Conservation (phyloP, 2,329 filamentous ascomycete genomes). For the Alternaria sp. region DNA sequence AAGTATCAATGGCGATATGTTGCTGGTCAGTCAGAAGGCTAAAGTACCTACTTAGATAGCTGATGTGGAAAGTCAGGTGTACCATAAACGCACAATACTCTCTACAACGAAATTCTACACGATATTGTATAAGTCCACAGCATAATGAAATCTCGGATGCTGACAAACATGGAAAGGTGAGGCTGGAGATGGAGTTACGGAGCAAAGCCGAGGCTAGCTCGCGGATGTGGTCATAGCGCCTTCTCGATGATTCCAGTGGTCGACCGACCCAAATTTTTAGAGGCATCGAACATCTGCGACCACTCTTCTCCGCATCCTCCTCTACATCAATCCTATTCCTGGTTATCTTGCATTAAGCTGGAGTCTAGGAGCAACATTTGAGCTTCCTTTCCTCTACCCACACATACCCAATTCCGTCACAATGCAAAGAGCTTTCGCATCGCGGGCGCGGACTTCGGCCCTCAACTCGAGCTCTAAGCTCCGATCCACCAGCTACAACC, state of each 20-base stretch:
- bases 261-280: slow-evolving; percentile 18
- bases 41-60: not conserved
- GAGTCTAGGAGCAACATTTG: slow-evolving; percentile 49
- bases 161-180: slow-evolving; percentile 2
- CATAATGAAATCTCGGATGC: not conserved
- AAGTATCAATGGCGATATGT: slow-evolving; percentile 13
- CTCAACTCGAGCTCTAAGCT: slow-evolving; percentile 69
- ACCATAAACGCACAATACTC: not conserved
- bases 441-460: slow-evolving; percentile 80
- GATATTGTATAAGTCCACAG: not conserved
- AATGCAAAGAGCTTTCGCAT: slow-evolving; percentile 96
- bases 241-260: slow-evolving; percentile 24
- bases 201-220: slow-evolving; percentile 21
- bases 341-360: slow-evolving; percentile 46
- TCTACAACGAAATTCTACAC: not conserved
- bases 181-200: slow-evolving; percentile 9
- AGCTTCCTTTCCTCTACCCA: slow-evolving; percentile 31
- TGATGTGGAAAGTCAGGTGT: not conserved
- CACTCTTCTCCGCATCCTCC: slow-evolving; percentile 32
- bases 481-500: slow-evolving; percentile 66
- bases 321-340: slow-evolving; percentile 38
- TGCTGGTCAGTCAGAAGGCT: slow-evolving; percentile 15
- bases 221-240: slow-evolving; percentile 16
- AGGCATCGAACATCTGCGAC: slow-evolving; percentile 13
- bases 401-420: slow-evolving; percentile 52